phyloP scores from a whole-genome alignment of 768 basidiomycete genomes.

The Boletus subparvulus region DNA sequence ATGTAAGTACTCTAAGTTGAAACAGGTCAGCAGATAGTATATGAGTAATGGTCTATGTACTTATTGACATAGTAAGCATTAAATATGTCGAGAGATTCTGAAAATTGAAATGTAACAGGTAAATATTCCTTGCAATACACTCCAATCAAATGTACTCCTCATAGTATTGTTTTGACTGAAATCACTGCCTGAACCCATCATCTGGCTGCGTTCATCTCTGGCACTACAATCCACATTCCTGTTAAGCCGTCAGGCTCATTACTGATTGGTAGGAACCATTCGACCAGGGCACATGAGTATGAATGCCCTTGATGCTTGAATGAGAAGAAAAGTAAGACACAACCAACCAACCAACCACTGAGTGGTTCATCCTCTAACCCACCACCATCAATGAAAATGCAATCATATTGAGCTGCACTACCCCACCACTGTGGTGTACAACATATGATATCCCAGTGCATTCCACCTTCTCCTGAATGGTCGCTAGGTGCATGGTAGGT shows the following conservation, averaged over 20 bases:
- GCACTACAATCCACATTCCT: slow-evolving; percentile 6
- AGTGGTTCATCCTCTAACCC: slow-evolving; percentile 16
- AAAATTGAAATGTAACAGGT: too few species aligned
- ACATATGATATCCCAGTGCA: slow-evolving; percentile 15
- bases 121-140: too few species aligned
- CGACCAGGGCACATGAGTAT: slow-evolving; percentile 32
- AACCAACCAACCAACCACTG: slow-evolving; percentile 8
- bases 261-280: slow-evolving; percentile 27
- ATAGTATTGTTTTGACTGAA: too few species aligned
- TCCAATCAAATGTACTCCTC: too few species aligned
- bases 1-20: too few species aligned
- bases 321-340: slow-evolving; percentile 25
- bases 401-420: slow-evolving; percentile 10
- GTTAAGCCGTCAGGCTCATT: slow-evolving; percentile 23
- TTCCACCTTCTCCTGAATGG: slow-evolving; percentile 8
- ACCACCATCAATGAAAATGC: slow-evolving; percentile 18
- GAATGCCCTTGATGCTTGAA: slow-evolving; percentile 1
- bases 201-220: too few species aligned
- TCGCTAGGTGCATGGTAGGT: slow-evolving; percentile 26
- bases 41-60: too few species aligned
- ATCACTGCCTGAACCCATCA: too few species aligned
- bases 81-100: too few species aligned
- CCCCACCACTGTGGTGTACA: slow-evolving; percentile 14
- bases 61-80: too few species aligned
- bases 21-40: too few species aligned